Conservation (phyloP, 257 asterid genomes). For the Gardenia jasminoides region DNA sequence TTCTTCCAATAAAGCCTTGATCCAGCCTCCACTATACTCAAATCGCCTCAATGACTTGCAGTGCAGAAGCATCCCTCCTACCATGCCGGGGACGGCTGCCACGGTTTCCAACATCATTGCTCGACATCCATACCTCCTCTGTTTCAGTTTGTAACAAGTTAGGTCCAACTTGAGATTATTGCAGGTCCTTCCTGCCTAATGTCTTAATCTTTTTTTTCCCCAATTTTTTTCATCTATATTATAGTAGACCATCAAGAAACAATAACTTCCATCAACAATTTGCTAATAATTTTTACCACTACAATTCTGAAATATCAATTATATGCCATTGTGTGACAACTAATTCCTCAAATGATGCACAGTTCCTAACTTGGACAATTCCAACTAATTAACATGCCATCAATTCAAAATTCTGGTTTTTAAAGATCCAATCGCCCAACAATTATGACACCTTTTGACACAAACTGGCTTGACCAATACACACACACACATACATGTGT, state of each 20-base stretch:
- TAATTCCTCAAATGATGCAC: too few relatives aligned
- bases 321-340: too few relatives aligned
- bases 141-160: constrained; percentile 3
- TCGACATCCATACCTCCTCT: constrained; percentile 68
- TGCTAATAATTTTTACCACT: background rate
- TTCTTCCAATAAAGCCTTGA: constrained; percentile 61
- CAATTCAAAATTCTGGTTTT: background rate
- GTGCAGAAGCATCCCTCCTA: constrained; percentile 66
- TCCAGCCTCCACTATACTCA: constrained; percentile 73
- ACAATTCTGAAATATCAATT: background rate
- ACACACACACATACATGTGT: too few relatives aligned
- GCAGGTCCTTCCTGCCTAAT: background rate
- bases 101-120: constrained; percentile 63
- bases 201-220: background rate
- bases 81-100: constrained; percentile 64
- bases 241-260: background rate
- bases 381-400: background rate
- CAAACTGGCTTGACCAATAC: background rate
- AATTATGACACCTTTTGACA: background rate
- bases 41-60: constrained; percentile 54
- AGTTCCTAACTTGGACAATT: too few relatives aligned
- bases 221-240: background rate
- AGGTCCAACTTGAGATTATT: background rate
- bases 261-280: too few relatives aligned
- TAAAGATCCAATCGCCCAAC: background rate